A percentile compares a stretch with the other conserved stretches of the same genome.
These are phyloP conservation scores for Paracamarosporium sp. DNA, from an alignment of 2,329 filamentous ascomycete species.

Conservation along the genomic window DNA sequence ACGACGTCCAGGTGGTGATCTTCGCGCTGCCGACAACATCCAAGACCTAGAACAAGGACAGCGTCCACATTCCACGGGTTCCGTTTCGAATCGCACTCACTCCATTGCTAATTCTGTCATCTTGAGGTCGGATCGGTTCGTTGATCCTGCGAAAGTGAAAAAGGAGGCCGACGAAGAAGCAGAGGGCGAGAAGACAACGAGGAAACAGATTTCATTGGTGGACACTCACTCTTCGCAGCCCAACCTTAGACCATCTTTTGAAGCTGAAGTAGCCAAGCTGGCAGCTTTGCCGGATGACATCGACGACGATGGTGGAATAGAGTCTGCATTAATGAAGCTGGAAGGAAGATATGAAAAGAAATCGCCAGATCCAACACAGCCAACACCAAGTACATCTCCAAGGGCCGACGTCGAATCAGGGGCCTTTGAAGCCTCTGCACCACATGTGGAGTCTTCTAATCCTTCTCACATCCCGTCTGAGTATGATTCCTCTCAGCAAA, in stretches of 20 bases:
- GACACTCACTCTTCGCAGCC: constrained; percentile 64
- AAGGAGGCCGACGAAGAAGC: constrained; percentile 15
- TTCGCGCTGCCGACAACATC: constrained; percentile 55
- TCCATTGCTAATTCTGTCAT: constrained; percentile 49
- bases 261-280: constrained; percentile 85
- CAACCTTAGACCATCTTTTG: constrained; percentile 73
- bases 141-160: constrained; percentile 19
- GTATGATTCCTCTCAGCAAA: constrained; percentile 17
- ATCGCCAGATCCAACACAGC: constrained; percentile 21
- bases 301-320: constrained; percentile 78
- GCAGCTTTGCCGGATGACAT: constrained; percentile 88
- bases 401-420: constrained; percentile 26
- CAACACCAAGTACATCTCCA: constrained; percentile 24
- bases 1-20: constrained; percentile 56
- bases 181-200: constrained; percentile 17
- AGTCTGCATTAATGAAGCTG: constrained; percentile 89
- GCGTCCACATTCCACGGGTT: constrained; percentile 57
- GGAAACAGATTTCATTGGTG: constrained; percentile 50
- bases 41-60: constrained; percentile 52
- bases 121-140: constrained; percentile 38
- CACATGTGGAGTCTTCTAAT: constrained; percentile 21
- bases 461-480: constrained; percentile 27
- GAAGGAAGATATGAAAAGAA: constrained; percentile 80
- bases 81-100: constrained; percentile 52
- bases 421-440: constrained; percentile 28